These are phyloP conservation scores for Yamadazyma friedrichii DNA, from an alignment of 1,139 yeast species.

Conservation along the genomic window DNA sequence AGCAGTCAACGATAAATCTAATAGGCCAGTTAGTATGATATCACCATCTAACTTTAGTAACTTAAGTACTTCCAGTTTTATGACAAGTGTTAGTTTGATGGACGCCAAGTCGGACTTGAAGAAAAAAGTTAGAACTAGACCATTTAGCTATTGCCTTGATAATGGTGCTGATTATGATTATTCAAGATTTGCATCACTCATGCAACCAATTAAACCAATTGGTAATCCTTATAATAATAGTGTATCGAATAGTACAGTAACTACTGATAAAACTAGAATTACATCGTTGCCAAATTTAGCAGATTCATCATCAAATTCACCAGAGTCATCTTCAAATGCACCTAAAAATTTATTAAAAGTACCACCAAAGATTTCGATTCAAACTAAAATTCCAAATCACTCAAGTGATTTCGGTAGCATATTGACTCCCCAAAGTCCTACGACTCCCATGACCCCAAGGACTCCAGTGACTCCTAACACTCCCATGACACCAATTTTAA, in stretches of 20 bases:
- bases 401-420: too few relatives aligned
- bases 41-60: constrained; percentile 5
- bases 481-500: not conserved
- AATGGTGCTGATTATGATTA: constrained; percentile 29
- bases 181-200: constrained; percentile 21
- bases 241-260: not conserved
- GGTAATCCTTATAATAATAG: constrained; percentile 2
- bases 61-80: constrained; percentile 10
- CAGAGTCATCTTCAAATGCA: not conserved
- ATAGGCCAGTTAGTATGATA: constrained; percentile 10
- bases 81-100: constrained; percentile 13
- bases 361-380: too few relatives aligned
- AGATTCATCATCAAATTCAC: too few relatives aligned
- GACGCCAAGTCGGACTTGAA: constrained; percentile 21
- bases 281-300: too few relatives aligned
- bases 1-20: constrained; percentile 4
- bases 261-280: too few relatives aligned
- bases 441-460: too few relatives aligned
- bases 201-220: not conserved
- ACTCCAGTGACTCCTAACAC: too few relatives aligned
- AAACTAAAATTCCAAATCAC: too few relatives aligned
- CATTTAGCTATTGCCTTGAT: constrained; percentile 36
- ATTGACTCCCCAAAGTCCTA: too few relatives aligned
- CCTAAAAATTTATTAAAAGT: too few relatives aligned
- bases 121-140: constrained; percentile 26